Evolutionary conservation across 179 eudicot species (phyloP).

Genomic region (Camellia oleifera): DNA sequence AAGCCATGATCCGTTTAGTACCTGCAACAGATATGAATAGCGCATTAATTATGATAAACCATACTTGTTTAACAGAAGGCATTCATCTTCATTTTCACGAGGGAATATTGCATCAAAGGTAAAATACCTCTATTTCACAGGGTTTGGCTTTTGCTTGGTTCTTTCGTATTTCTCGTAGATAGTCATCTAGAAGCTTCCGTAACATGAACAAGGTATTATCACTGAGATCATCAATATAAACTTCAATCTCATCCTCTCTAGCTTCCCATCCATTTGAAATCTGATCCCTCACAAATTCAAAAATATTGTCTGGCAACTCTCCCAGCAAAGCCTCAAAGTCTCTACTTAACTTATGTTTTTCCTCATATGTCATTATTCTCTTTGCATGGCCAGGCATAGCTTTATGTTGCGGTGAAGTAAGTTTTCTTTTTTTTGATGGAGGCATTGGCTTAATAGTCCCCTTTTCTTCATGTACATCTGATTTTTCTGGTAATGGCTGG

Average conservation of each 20-base stretch:
- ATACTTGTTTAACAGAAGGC: not conserved
- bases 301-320: slow-evolving; percentile 62
- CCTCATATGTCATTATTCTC: slow-evolving; percentile 53
- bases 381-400: slow-evolving; percentile 35
- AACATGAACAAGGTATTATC: slow-evolving; percentile 57
- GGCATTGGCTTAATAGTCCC: slow-evolving; percentile 37
- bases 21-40: slow-evolving; percentile 38
- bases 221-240: slow-evolving; percentile 68
- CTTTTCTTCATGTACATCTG: slow-evolving; percentile 31
- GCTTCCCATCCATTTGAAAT: slow-evolving; percentile 44
- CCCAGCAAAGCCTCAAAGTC: slow-evolving; percentile 50
- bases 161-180: slow-evolving; percentile 45
- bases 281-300: slow-evolving; percentile 60
- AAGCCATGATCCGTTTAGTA: slow-evolving; percentile 65
- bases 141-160: slow-evolving; percentile 52
- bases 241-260: slow-evolving; percentile 82
- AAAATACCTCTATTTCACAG: slow-evolving; percentile 79
- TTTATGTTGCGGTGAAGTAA: slow-evolving; percentile 25
- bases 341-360: slow-evolving; percentile 52
- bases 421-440: slow-evolving; percentile 62
- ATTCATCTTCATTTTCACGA: not conserved
- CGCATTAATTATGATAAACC: not conserved
- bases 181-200: slow-evolving; percentile 68
- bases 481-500: slow-evolving; percentile 23
- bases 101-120: not conserved